Conservation (phyloP, 257 asterid genomes). For the Nicotiana obtusifolia region DNA sequence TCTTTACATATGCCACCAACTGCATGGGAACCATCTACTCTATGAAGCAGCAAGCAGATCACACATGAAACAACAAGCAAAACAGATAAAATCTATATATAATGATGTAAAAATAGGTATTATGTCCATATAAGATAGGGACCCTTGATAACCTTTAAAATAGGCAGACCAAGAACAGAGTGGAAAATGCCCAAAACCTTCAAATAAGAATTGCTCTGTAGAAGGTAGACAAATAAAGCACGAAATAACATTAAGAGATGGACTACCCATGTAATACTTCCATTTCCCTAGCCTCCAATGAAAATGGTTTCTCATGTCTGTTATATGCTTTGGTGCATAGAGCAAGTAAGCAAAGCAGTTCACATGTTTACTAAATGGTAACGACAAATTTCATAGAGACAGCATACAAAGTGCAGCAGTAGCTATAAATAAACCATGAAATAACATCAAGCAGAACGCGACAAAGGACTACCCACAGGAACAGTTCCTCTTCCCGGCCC, state of each 20-base stretch:
- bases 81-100: slow-evolving; percentile 12
- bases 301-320: neutral
- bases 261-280: neutral
- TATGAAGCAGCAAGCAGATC: slow-evolving; percentile 35
- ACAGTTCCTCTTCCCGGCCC: neutral
- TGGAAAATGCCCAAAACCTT: neutral
- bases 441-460: neutral
- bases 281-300: neutral
- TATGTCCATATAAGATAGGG: neutral
- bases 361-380: neutral
- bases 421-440: neutral
- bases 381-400: neutral
- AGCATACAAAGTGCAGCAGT: neutral
- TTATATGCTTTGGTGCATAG: neutral
- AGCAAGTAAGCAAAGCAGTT: neutral
- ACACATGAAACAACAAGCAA: slow-evolving; percentile 20
- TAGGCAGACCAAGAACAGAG: neutral
- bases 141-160: neutral
- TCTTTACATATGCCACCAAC: slow-evolving; percentile 79
- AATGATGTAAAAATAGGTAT: neutral
- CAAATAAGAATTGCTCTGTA: neutral
- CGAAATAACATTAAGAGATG: neutral
- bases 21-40: slow-evolving; percentile 84
- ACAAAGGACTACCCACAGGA: neutral
- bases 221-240: neutral